Evolutionary conservation across 2,329 filamentous ascomycete genomes (phyloP), one percentile per base, ranked within the genome.

Genomic region (Fusarium nygamai): DNA sequence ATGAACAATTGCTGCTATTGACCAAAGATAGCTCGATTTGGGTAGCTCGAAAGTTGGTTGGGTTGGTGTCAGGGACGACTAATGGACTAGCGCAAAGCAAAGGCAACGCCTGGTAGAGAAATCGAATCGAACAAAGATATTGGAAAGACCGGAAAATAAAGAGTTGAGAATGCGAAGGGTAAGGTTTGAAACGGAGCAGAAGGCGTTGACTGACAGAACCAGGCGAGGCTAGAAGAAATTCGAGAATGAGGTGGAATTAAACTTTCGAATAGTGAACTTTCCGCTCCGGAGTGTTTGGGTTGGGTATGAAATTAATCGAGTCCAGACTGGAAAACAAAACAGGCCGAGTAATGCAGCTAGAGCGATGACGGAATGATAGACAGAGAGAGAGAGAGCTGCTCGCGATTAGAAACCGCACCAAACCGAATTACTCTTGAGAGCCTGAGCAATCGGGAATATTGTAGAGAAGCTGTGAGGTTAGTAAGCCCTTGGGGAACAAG

Each of bases 1-100:
- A 78, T 78, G 43, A 60, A 72, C 77, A 65, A 62, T 61, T 67
- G 73, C 57, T 68, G 64, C 57, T 71, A 58, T 47, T 61, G 67
- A 72, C 62, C 71, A 74, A 56, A 56, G 56, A 74, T 67, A 71
- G 61, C 56, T 71, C 38, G 61, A 38, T 73, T 53, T 75, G 53
- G 46, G 69, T 73, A 70, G 58, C 62, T 70, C 64, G 61, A 58
- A 63, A 67, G 58, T 68, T 66, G 63, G 54, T 66, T 64, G 47
- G 61, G 33, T 56, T 65, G 64, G 53, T 59, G 54, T 66, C 60
- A 74, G 61, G 63, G 59, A 71, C 61, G 73, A 70, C 64, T 64
- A 60, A 51, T 33, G 24, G 61, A 58, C 62, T 75, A 75, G 56
- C 56, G 61, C 34, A 51, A 61, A 58, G 48, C 46, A 63, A 56